Evolutionary conservation across 805 yeast species (phyloP), one percentile per base, ranked within the genome.

Genomic region (Starmerella apicola): DNA sequence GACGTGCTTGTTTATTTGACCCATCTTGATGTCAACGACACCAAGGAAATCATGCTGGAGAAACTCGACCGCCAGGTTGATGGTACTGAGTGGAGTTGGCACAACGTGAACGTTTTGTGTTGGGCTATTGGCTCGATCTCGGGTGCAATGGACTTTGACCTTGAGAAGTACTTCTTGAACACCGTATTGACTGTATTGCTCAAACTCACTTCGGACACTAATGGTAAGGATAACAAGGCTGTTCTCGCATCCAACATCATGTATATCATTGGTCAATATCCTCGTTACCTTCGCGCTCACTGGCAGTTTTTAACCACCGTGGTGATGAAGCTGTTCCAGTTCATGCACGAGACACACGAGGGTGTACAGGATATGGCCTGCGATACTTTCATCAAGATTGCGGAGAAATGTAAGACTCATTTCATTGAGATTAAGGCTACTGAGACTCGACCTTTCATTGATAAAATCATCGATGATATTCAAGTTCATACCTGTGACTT

Each of bases 301-400:
- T 91, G 98, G 98, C 85, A 82, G 60, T 91, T 91, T 54, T 66
- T 91, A 59, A 88, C 86, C 61, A 91, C 97, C 0, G 99, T 91
- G 32, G 88, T 91, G 45, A 79, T 83, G 63, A 91, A 91, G 62
- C 70, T 91, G 54, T 91, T 91, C 61, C 98, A 91, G 61, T 91
- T 91, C 57, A 91, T 91, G 99, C 97, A 91, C 66, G 99, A 91
- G 69, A 85, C 96, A n/a, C 99, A 91, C 62, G 99, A 88, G 62
- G 98, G 98, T 66, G 98, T 91, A 46, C 98, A 91, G 65, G 98
- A 91, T 62, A 91, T 91, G 98, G 98, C 99, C 7, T 91, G 98
- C 68, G 99, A 91, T 62, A 91, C 99, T 1, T 91, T 91, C 58
- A 88, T 88, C 58, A 91, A 91, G 61, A 91, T 91, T 60, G 83